Base-by-base conservation (phyloP, 495 filamentous ascomycete species). In the Annulohypoxylon stygium region DNA sequence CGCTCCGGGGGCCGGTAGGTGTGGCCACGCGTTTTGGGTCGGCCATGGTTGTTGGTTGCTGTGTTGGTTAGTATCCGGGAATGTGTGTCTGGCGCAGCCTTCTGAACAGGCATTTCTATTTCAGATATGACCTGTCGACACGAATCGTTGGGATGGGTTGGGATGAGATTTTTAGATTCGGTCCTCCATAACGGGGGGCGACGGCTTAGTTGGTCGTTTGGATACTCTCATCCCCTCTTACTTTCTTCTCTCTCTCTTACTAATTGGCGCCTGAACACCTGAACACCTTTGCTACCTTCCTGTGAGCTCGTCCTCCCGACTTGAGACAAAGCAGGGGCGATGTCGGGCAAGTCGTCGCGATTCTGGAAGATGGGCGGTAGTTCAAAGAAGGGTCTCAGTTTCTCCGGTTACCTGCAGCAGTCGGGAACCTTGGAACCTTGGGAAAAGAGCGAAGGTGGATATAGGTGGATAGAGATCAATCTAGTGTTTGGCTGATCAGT, bases 21-120 rank as follows among this genome's bases (percentile, higher is more conserved):
- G 77, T 75, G 20, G 68, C 61, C 30, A 75, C 67, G 59, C 71
- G 61, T 60, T 30, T 18, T 41, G 70, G 65, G 48, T 79, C 75
- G 62, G 77, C 71, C 77, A 79, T 79, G 37, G 57, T 30, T 37
- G 57, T 30, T 65, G 23, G 23, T 65, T 72, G 68, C 68, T 71
- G 53, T 71, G 26, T 54, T 25, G 60, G 73, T 75, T 72, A 75
- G 73, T 75, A 75, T 75, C 63, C 72, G 72, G 58, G 50, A 54
- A 60, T 57, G n/a, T 67, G 55, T 64, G 50, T 14, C 50, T 58
- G 58, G 45, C 67, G 53, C 62, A 54, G 48, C 26, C 66, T 10
- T 63, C 57, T 20, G 62, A 74, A 65, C 67, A 47, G 62, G 63
- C 67, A 75, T 75, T 51, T 67, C 67, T 33, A 67, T 51, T 39